Evolutionary conservation across 495 filamentous ascomycete genomes (phyloP).

Genomic region (Hyaloscypha finlandica): DNA sequence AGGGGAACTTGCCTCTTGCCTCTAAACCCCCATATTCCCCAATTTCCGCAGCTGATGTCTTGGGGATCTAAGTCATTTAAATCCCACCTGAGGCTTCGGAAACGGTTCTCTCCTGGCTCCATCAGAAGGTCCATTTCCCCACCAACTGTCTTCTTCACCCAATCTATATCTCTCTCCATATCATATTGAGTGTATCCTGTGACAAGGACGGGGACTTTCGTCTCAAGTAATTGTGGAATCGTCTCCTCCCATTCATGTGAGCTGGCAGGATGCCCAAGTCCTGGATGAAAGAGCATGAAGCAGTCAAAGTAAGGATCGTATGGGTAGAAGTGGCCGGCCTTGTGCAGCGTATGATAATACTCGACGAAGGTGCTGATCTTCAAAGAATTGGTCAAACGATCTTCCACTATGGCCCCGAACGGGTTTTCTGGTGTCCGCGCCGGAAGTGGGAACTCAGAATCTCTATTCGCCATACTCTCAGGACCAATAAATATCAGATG

Average conservation of each 20-base stretch:
- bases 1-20: constrained; percentile 80
- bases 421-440: constrained; percentile 81
- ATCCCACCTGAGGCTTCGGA: constrained; percentile 96
- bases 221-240: constrained; percentile 84
- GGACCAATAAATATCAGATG: constrained; percentile 95
- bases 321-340: constrained; percentile 82
- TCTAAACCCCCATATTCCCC: constrained; percentile 94
- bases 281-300: constrained; percentile 95
- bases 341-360: constrained; percentile 96
- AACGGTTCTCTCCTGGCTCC: constrained; percentile 90
- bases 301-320: constrained; percentile 98
- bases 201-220: constrained; percentile 88
- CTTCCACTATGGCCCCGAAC: constrained; percentile 90
- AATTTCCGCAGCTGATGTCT: constrained; percentile 93
- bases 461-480: constrained; percentile 89
- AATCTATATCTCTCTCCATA: constrained; percentile 86
- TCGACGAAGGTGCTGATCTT: constrained; percentile 98
- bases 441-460: constrained; percentile 87
- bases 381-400: constrained; percentile 77
- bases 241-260: constrained; percentile 93
- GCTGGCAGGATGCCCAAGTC: constrained; percentile 89
- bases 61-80: constrained; percentile 93
- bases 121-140: constrained; percentile 92
- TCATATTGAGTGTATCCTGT: constrained; percentile 97
- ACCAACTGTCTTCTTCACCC: constrained; percentile 78